Conservation (phyloP, 805 yeast species). For the Candida nitratophila region DNA sequence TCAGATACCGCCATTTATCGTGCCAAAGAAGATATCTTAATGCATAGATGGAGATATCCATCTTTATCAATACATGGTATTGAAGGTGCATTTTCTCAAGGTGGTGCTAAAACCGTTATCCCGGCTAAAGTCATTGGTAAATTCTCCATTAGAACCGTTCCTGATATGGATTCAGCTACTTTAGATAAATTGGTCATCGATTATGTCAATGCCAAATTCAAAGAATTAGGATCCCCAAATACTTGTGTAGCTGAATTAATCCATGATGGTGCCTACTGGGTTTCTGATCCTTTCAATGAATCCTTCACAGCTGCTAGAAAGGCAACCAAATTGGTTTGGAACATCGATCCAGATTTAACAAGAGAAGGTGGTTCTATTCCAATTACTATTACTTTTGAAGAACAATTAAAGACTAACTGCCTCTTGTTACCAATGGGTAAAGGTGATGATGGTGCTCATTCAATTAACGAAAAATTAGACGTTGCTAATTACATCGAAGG, state of each 20-base stretch:
- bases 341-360: slow-evolving; percentile 91
- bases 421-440: slow-evolving; percentile 94
- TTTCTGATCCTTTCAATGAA: slow-evolving; percentile 87
- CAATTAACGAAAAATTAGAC: slow-evolving; percentile 92
- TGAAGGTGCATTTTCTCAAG: slow-evolving; percentile 92
- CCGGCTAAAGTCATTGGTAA: slow-evolving; percentile 94
- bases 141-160: slow-evolving; percentile 96
- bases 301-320: slow-evolving; percentile 88
- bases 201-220: slow-evolving; percentile 61
- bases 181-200: slow-evolving; percentile 71
- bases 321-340: slow-evolving; percentile 94
- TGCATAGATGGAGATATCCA: slow-evolving; percentile 99
- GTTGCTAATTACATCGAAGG: slow-evolving; percentile 88
- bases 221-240: slow-evolving; percentile 71
- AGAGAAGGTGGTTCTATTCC: slow-evolving; percentile 99
- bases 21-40: slow-evolving; percentile 76
- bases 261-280: slow-evolving; percentile 97
- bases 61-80: slow-evolving; percentile 93
- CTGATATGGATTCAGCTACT: slow-evolving; percentile 77
- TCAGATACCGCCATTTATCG: slow-evolving; percentile 75
- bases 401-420: slow-evolving; percentile 77
- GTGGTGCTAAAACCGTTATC: slow-evolving; percentile 97
- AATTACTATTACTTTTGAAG: slow-evolving; percentile 88
- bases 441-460: slow-evolving; percentile 99
- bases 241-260: slow-evolving; percentile 62